Conservation (phyloP, 2,329 filamentous ascomycete species). For the Trichoderma lentiforme region DNA sequence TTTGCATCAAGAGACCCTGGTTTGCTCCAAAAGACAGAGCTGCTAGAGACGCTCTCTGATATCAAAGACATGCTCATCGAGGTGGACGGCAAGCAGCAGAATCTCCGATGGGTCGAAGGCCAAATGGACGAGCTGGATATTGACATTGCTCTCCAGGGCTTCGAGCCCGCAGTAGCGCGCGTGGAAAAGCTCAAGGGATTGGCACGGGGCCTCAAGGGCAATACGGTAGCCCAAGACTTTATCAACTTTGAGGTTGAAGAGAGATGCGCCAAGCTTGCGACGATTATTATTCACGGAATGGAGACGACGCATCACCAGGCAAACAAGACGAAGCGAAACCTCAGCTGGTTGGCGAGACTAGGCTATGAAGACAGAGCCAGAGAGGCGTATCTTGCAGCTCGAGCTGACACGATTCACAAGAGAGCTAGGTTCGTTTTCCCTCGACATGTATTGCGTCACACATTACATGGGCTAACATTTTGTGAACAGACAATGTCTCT, state of each 20-base stretch:
- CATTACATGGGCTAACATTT: background rate
- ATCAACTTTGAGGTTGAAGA: slow-evolving; percentile 90
- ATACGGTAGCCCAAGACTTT: slow-evolving; percentile 83
- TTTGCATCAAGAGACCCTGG: slow-evolving; percentile 76
- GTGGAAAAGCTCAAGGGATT: slow-evolving; percentile 83
- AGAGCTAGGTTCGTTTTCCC: slow-evolving; percentile 63
- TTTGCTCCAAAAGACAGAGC: slow-evolving; percentile 72
- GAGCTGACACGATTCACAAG: slow-evolving; percentile 74
- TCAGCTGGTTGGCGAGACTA: slow-evolving; percentile 78
- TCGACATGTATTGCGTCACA: background rate
- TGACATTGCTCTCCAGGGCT: slow-evolving; percentile 84
- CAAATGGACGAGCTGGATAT: slow-evolving; percentile 97
- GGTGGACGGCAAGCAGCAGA: slow-evolving; percentile 94
- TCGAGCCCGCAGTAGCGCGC: slow-evolving; percentile 77
- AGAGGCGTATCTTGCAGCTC: slow-evolving; percentile 78
- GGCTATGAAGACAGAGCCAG: slow-evolving; percentile 88
- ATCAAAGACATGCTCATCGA: slow-evolving; percentile 90
- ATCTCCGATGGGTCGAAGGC: slow-evolving; percentile 89
- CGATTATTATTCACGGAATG: slow-evolving; percentile 72
- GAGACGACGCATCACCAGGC: slow-evolving; percentile 74
- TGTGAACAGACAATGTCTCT: slow-evolving; percentile 74
- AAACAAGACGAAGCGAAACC: slow-evolving; percentile 73
- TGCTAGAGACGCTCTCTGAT: slow-evolving; percentile 73
- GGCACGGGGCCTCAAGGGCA: slow-evolving; percentile 77
- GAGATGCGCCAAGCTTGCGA: slow-evolving; percentile 72